Conservation (phyloP, 306 rosid species). For the Rosa chinensis region DNA sequence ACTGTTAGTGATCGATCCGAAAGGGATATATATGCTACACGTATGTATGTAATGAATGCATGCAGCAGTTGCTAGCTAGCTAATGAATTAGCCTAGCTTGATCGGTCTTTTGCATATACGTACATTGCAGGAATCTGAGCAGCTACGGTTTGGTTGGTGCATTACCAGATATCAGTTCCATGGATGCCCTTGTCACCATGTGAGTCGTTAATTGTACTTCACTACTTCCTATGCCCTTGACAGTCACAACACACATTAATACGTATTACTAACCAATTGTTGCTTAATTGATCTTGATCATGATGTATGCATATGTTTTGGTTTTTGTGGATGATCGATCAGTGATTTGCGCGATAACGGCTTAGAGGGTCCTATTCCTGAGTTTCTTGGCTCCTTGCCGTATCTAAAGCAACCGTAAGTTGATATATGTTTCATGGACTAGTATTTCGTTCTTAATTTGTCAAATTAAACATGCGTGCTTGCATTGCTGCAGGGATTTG, state of each 20-base stretch:
- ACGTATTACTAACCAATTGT: neutral
- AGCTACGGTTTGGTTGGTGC: slow-evolving; percentile 35
- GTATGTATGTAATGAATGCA: neutral
- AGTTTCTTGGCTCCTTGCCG: slow-evolving; percentile 44
- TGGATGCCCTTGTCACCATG: slow-evolving; percentile 52
- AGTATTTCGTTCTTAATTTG: neutral
- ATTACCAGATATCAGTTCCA: slow-evolving; percentile 52
- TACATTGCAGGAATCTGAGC: slow-evolving; percentile 36
- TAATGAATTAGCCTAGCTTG: no score
- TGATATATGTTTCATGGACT: neutral
- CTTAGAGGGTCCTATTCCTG: slow-evolving; percentile 38
- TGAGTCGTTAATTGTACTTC: slow-evolving; percentile 13
- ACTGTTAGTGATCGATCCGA: slow-evolving; percentile 17
- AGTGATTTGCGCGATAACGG: slow-evolving; percentile 40
- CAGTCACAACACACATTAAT: neutral
- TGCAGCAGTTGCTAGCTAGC: neutral
- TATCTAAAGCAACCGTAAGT: slow-evolving; percentile 28
- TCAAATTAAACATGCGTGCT: neutral
- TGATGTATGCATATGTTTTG: neutral
- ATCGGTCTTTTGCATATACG: neutral
- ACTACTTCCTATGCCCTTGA: neutral
- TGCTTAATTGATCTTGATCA: neutral
- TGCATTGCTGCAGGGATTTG: slow-evolving; percentile 15
- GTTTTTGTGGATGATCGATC: neutral
- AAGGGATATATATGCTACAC: neutral